A percentile compares a stretch with the other conserved stretches of the same genome.
Evolutionary conservation across 2,329 filamentous ascomycete species (phyloP).

Genomic region (Remersonia thermophila): DNA sequence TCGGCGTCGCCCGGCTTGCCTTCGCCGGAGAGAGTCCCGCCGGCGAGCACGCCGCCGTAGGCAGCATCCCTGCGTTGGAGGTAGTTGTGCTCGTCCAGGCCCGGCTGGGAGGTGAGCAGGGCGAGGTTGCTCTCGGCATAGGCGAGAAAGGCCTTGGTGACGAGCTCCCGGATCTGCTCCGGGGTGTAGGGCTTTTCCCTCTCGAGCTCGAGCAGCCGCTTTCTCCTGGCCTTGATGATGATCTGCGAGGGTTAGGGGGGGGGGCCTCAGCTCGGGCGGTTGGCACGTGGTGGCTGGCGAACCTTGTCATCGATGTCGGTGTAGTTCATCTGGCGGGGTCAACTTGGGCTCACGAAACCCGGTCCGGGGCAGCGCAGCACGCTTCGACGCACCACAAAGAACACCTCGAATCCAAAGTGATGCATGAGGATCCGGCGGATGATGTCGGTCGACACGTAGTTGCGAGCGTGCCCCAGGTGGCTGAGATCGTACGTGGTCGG

Average conservation of each 20-base stretch:
- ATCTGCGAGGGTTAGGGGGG: constrained; percentile 28
- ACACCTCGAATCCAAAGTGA: constrained; percentile 72
- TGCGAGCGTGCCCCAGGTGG: constrained; percentile 68
- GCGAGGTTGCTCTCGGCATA: constrained; percentile 46
- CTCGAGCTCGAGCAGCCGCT: constrained; percentile 67
- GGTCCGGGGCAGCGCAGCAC: not conserved
- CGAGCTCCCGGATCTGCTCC: constrained; percentile 35
- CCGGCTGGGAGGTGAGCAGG: constrained; percentile 27
- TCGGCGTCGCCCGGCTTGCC: constrained; percentile 61
- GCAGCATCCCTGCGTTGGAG: constrained; percentile 34
- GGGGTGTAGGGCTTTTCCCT: constrained; percentile 52
- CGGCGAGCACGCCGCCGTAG: constrained; percentile 43
- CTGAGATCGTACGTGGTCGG: constrained; percentile 77
- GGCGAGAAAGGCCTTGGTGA: constrained; percentile 39
- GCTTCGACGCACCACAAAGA: constrained; percentile 54
- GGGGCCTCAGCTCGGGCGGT: too few relatives aligned
- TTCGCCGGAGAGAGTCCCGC: constrained; percentile 42
- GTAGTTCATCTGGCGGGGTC: constrained; percentile 57
- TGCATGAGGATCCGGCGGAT: constrained; percentile 70
- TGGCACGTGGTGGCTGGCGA: not conserved
- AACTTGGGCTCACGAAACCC: not conserved
- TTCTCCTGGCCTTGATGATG: constrained; percentile 55
- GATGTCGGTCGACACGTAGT: constrained; percentile 86
- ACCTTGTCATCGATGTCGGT: constrained; percentile 50
- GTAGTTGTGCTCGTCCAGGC: constrained; percentile 40